A percentile compares a stretch with the other conserved stretches of the same genome.
These are phyloP conservation scores for Cudoniella acicularis DNA, from an alignment of 495 filamentous ascomycete genomes.

Conservation along the genomic window DNA sequence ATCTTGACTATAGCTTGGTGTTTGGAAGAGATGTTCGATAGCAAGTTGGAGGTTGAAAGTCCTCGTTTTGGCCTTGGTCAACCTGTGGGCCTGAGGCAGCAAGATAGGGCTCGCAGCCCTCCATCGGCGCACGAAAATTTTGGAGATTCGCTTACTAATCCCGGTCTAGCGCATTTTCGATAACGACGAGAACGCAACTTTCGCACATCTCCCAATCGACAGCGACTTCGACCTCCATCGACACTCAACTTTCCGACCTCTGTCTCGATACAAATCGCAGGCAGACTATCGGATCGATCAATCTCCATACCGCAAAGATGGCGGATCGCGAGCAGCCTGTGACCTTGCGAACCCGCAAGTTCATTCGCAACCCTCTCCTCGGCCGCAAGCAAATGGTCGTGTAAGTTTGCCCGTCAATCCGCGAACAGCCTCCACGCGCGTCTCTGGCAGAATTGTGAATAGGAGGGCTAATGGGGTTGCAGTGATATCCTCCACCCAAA, in stretches of 20 bases:
- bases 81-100: constrained; percentile 1
- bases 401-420: constrained; percentile 64
- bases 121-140: constrained; percentile 1
- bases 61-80: neutral
- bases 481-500: constrained; percentile 99
- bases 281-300: constrained; percentile 19
- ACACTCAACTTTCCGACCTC: constrained; percentile 15
- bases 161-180: constrained; percentile 16
- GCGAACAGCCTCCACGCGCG: too few species aligned
- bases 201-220: constrained; percentile 8
- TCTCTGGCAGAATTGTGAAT: constrained; percentile 4
- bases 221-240: constrained; percentile 21
- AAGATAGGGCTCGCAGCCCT: constrained; percentile 12
- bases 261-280: constrained; percentile 21
- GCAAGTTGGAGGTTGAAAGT: neutral
- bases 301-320: constrained; percentile 58
- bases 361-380: constrained; percentile 99
- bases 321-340: constrained; percentile 80
- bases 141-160: constrained; percentile 2
- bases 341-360: constrained; percentile 99
- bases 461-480: constrained; percentile 23
- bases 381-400: constrained; percentile 99
- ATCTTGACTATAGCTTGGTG: constrained; percentile 2
- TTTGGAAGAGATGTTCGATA: neutral
- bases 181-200: constrained; percentile 5